Evolutionary conservation across 192 early-diverging fungal genomes (phyloP).

Genomic region (Coemansia sp.): DNA sequence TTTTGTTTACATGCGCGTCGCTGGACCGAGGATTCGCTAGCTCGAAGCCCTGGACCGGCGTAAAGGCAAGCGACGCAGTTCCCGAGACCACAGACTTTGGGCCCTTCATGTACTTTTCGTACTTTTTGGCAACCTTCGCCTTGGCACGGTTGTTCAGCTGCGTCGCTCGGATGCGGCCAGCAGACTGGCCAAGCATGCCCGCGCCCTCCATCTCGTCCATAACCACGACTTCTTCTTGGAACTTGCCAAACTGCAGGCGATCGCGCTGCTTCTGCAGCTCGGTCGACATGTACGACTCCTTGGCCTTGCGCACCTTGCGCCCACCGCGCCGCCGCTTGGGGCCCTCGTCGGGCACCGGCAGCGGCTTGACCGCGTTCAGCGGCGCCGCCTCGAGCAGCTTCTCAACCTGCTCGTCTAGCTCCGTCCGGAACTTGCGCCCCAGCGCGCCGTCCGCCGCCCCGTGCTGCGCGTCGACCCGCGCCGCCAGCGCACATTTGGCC

Average conservation of each 20-base stretch:
- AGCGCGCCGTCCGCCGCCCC: conserved; percentile 67
- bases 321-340: conserved; percentile 90
- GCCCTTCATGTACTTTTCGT: conserved; percentile 54
- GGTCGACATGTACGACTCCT: conserved; percentile 79
- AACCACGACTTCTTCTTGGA: conserved; percentile 84
- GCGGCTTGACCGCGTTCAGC: conserved; percentile 76
- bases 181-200: conserved; percentile 77
- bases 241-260: conserved; percentile 86
- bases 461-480: conserved; percentile 79
- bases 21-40: conserved; percentile 77
- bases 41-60: conserved; percentile 94
- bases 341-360: conserved; percentile 90
- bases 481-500: conserved; percentile 82
- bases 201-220: conserved; percentile 85
- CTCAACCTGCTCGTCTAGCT: conserved; percentile 86
- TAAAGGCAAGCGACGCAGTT: conserved; percentile 88
- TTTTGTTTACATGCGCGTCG: conserved; percentile 46
- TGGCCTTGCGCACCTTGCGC: conserved; percentile 76
- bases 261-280: conserved; percentile 91
- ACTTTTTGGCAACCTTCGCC: conserved; percentile 61
- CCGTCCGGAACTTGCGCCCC: conserved; percentile 70
- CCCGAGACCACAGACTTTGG: conserved; percentile 64
- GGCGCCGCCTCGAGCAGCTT: conserved; percentile 85
- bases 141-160: conserved; percentile 68
- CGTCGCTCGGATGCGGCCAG: conserved; percentile 74